Conservation (phyloP, 2,329 filamentous ascomycete genomes). For the Sporothrix dimorphospora region DNA sequence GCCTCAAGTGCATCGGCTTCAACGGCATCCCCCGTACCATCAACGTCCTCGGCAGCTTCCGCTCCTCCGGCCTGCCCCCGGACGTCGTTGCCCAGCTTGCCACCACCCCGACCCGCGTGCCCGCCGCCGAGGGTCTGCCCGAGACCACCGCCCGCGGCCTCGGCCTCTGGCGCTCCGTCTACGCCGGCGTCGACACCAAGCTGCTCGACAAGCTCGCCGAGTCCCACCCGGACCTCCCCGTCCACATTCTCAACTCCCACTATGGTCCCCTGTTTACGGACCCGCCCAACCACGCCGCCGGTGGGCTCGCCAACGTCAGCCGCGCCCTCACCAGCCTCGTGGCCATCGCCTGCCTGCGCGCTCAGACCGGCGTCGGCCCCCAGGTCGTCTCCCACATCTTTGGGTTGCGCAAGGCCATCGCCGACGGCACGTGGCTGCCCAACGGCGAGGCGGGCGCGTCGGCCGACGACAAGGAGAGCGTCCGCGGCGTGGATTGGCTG, state of each 20-base stretch:
- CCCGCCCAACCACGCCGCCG: slow-evolving; percentile 52
- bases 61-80: slow-evolving; percentile 57
- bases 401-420: slow-evolving; percentile 74
- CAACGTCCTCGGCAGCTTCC: slow-evolving; percentile 67
- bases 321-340: slow-evolving; percentile 73
- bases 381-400: slow-evolving; percentile 83
- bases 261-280: slow-evolving; percentile 76
- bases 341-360: slow-evolving; percentile 72
- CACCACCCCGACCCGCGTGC: slow-evolving; percentile 58
- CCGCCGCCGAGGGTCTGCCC: slow-evolving; percentile 57
- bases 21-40: slow-evolving; percentile 83
- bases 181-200: slow-evolving; percentile 73
- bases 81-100: slow-evolving; percentile 58
- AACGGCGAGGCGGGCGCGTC: slow-evolving; percentile 34
- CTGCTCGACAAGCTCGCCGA: slow-evolving; percentile 69
- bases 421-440: slow-evolving; percentile 62
- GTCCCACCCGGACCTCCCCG: slow-evolving; percentile 80
- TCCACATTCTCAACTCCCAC: slow-evolving; percentile 75
- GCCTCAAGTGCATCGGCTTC: slow-evolving; percentile 61
- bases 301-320: slow-evolving; percentile 60
- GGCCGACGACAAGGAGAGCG: slow-evolving; percentile 41
- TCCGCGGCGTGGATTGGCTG: slow-evolving; percentile 61
- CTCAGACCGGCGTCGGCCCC: slow-evolving; percentile 80
- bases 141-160: slow-evolving; percentile 61
- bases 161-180: slow-evolving; percentile 74